Percentiles rank a stretch among this genome's conserved stretches.
These are phyloP conservation scores for Fusarium sp. DNA, from an alignment of 2,329 filamentous ascomycete species.

Conservation along the genomic window DNA sequence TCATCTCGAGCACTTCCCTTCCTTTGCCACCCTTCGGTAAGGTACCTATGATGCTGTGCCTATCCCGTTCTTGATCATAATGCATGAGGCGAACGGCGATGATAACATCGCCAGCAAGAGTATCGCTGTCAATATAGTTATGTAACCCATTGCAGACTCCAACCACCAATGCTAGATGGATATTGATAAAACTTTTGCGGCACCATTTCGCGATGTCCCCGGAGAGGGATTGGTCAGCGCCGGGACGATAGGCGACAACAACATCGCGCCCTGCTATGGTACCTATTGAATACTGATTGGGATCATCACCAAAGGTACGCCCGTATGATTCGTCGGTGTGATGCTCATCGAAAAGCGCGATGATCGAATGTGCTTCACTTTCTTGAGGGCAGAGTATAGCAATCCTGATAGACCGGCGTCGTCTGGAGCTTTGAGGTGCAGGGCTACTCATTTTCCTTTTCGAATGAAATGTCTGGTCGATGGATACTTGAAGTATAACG, in stretches of 20 bases:
- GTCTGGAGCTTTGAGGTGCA: background rate
- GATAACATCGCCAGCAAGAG: background rate
- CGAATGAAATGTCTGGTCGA: background rate
- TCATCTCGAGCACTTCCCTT: background rate
- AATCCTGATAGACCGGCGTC: background rate
- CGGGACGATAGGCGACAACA: background rate
- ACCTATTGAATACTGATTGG: slow-evolving; percentile 4
- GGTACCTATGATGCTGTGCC: background rate
- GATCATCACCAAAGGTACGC: background rate
- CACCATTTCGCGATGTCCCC: background rate
- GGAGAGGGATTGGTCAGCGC: slow-evolving; percentile 1
- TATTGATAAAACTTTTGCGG: background rate
- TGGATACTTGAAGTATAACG: background rate
- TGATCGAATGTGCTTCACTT: background rate
- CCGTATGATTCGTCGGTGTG: background rate
- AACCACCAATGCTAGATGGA: slow-evolving; percentile 1
- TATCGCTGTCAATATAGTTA: background rate
- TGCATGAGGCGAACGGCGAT: background rate
- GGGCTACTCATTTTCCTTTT: background rate
- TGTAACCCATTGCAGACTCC: background rate
- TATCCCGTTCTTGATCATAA: background rate
- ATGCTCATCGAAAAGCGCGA: background rate
- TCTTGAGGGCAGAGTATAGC: slow-evolving; percentile 10
- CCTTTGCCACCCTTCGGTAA: background rate
- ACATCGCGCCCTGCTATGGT: slow-evolving; percentile 3